Base-by-base conservation (phyloP, 2,329 filamentous ascomycete species). In the Teratosphaeria viscida region DNA sequence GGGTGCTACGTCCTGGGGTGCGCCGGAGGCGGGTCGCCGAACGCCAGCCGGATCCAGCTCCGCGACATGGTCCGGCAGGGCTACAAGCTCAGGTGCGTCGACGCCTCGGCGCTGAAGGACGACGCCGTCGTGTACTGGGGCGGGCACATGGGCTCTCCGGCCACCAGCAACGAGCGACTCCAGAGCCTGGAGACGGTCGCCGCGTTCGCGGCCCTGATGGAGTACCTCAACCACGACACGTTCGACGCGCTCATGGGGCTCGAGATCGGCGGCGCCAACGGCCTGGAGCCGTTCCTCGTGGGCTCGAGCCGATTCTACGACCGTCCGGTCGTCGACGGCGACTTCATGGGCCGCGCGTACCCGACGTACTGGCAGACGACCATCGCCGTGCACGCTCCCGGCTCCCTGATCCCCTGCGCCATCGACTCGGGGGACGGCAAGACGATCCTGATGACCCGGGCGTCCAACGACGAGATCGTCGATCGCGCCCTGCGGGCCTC, bases 211-310 rank as follows among this genome's bases (percentile, higher is more conserved):
- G 81, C 64, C 6, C 73, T 86, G 11, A 83, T 81, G 70, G 78
- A 80, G 55, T 78, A 80, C 32, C 74, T 79, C n/a, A 60, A 66
- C 55, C 72, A 76, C 43, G 68, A 71, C 16, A 67, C 69, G 1
- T 78, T 81, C 26, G 81, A 83, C 23, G 81, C 82, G 43, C 80
- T 86, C 62, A 82, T 87, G 62, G 78, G 82, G 1, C 70, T 86
- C 11, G 85, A 88, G 65, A 85, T 88, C 58, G 85, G 85, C n/a
- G 85, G 85, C 6, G 80, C 79, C 4, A 88, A 88, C 63, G 84
- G 85, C 0, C 73, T 86, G 8, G 79, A 83, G 63, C 79, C 80
- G 8, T 74, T 86, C 71, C 76, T 84, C 3, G 71, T 85, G 4
- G 82, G 82, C 5, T 79, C 81, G 0, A 79, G 78, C 57, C 73